Evolutionary conservation across 2,329 filamentous ascomycete genomes (phyloP), one percentile per base, ranked within the genome.

Genomic region (Diplodia seriata): DNA sequence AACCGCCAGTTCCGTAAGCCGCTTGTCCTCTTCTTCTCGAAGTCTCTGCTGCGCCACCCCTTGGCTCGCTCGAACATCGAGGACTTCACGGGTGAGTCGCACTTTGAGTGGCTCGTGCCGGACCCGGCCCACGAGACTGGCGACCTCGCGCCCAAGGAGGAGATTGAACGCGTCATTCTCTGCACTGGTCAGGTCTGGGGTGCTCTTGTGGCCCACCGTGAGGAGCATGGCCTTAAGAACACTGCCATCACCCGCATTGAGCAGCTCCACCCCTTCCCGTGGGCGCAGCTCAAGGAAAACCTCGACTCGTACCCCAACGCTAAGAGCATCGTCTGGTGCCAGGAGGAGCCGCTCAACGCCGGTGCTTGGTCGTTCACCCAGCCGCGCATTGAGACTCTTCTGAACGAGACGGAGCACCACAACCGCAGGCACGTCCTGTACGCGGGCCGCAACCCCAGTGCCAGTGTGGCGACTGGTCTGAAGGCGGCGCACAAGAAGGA

Each of bases 1-100:
- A 94, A 98, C 86, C 89, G 95, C 76, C 94, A 99, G 79, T 99
- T 99, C 91, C 90, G 95, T 83, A 99, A 99, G 86, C 95, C 95
- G 74, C 89, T 99, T 68, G 86, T 98, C 76, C 90, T 97, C 74
- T 99, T 99, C 90, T 99, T 99, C 87, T 97, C 93, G 75, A 99
- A 99, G 85, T 91, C 92, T 70, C 88, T 99, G 59, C 90, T 99
- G 73, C 93, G 95, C 76, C 95, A 99, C 81, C 95, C 95, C 61
- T 81, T 98, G 68, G 92, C 94, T 56, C 93, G 95, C 73, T 98
- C 94, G 61, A 83, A 87, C 75, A 90, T 98, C 75, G 92, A 97
- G 74, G 93, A 97, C 71, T 97, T 99, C 83, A 91, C 88, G 14
- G 93, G 90, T 65, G 90, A 97, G 66, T 93, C 93, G 15, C 92